Base-by-base conservation (phyloP, 805 yeast species). In the Candida boidinii region DNA sequence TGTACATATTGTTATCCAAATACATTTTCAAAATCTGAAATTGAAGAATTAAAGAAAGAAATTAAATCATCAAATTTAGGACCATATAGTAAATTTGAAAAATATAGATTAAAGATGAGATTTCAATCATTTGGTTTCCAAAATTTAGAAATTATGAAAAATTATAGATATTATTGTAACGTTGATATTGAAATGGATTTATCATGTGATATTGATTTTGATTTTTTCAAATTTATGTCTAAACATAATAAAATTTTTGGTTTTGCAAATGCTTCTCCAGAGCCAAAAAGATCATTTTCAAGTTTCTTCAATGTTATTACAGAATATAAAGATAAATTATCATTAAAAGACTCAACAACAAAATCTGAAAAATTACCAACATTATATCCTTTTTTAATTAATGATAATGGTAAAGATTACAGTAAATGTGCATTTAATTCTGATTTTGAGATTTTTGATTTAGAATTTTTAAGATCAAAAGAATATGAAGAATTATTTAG, bases 381-480 rank as follows among this genome's bases (percentile, higher is more conserved):
- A 37, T 53, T 69, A 5, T 37, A 60, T 8, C 59, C 60, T 4
- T 67, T 65, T 39, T 44, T 70, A 32, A 62, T 71, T 12, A 66
- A 64, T 34, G 49, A 52, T 20, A 36, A 49, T 1, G 55, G 53
- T 3, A 35, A 43, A 8, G 36, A 39, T 7, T 71, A 67, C 48
- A 70, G 67, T 42, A 44, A 65, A 35, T 73, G 80, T 49, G 78
- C 72, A 42, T 71, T 73, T 45, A 73, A 78, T 72, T 66, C 77
- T 16, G 73, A 73, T 46, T 70, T 76, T 38, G 80, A 73, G 44
- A 62, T 75, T 27, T 76, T 62, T 2, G 69, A 68, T 45, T 48
- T 75, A 37, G 57, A 68, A 38, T 72, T 73, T 42, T 66, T 64
- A 47, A 49, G 77, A 33, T 54, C 71, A 16, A 54, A 60, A 31